These are phyloP conservation scores for Phoenix dactylifera DNA, from an alignment of 176 grass and related monocot species.

Conservation along the genomic window DNA sequence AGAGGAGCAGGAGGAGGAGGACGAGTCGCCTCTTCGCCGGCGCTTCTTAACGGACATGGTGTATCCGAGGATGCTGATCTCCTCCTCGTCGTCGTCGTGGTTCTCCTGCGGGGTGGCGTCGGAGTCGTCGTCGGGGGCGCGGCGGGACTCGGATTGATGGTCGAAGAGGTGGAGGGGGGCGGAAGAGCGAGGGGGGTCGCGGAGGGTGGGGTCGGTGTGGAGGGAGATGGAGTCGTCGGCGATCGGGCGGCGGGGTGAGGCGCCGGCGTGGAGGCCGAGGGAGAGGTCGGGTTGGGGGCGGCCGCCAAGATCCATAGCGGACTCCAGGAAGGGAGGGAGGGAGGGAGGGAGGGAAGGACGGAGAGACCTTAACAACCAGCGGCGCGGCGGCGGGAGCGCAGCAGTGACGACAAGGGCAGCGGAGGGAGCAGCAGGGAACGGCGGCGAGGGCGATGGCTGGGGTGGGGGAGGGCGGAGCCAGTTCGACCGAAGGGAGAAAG, in stretches of 20 bases:
- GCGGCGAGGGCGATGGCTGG: too few relatives aligned
- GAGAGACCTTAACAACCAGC: too few relatives aligned
- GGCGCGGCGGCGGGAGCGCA: too few relatives aligned
- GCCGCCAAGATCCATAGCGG: conserved; percentile 57
- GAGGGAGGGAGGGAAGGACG: too few relatives aligned
- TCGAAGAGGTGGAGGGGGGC: conserved; percentile 17
- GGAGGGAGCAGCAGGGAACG: too few relatives aligned
- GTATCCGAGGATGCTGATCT: conserved; percentile 68
- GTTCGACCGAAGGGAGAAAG: too few relatives aligned
- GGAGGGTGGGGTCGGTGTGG: conserved; percentile 2
- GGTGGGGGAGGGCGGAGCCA: too few relatives aligned
- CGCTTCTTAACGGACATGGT: conserved; percentile 76
- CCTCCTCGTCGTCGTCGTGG: conserved; percentile 29
- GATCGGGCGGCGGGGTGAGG: neutral
- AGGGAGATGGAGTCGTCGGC: conserved; percentile 16
- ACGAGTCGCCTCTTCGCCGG: conserved; percentile 40
- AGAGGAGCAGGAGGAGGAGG: conserved; percentile 54
- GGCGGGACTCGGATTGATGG: conserved; percentile 8
- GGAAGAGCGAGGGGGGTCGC: neutral
- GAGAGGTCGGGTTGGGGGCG: conserved; percentile 58
- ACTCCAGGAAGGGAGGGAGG: neutral
- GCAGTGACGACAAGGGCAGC: too few relatives aligned
- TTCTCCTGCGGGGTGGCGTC: conserved; percentile 31
- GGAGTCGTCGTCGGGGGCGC: conserved; percentile 23
- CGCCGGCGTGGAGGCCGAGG: conserved; percentile 51